Evolutionary conservation across 306 rosid genomes (phyloP), one percentile per base, ranked within the genome.

Genomic region (Ormosia semicastrata): DNA sequence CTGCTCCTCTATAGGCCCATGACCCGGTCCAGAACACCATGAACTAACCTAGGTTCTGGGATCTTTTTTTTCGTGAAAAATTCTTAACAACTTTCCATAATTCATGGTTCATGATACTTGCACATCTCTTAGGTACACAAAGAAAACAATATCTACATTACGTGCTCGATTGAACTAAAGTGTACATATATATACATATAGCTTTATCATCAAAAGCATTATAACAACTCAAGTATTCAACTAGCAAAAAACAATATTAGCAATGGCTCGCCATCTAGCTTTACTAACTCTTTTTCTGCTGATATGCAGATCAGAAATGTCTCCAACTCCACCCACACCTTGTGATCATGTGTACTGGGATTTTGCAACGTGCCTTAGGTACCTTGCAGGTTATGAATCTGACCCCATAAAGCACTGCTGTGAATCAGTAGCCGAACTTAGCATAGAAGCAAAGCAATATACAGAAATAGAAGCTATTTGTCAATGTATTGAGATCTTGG

Each of bases 311-410:
- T 52, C 66, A 77, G 56, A 39, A 76, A 81, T 50, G 67, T 63
- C 36, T 65, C 69, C 41, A 66, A 66, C 9, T 80, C 13, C 76
- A 74, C 15, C 62, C 12, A 56, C 5, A 57, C 15, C 77, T 34
- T 76, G 86, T 76, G 65, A 74, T 47, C 3, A 58, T 29, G 80
- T 73, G 62, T 53, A 81, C 24, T 81, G 80, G 85, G 70, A 81
- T 41, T 81, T 81, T 74, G 75, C 17, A 40, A 81, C 80, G 9
- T 74, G 85, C 47, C 44, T 81, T 24, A 62, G 79, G 79, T 81
- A 71, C 79, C 73, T 81, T 37, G 79, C 58, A 62, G 66, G 57
- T 37, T 71, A 60, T 81, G 84, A 81, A 72, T 18, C 79, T 34
- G 73, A 71, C 24, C 84, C 84, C 6, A 8, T 63, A 47, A 24